Evolutionary conservation across 73 alveolate species (phyloP).

Genomic region (Breviolum minutum): DNA sequence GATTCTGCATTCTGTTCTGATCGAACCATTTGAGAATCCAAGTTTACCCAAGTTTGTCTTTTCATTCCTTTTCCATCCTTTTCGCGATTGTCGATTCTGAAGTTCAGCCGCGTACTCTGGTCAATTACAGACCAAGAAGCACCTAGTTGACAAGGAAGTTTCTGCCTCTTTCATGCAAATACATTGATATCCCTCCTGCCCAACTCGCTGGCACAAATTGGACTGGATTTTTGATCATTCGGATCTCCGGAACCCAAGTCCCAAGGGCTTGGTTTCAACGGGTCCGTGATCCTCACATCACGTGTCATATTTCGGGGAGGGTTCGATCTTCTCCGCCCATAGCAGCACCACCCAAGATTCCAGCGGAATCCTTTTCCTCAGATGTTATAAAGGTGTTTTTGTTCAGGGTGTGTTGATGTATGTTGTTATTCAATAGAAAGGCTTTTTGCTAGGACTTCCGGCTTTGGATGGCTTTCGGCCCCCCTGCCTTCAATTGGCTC

Average conservation of each 20-base stretch:
- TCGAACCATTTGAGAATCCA: too few relatives aligned
- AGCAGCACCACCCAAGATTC: slow-evolving; percentile 71
- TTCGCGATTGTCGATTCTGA: background rate
- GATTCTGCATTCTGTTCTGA: too few relatives aligned
- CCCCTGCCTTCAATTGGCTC: too few relatives aligned
- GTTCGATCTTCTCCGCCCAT: slow-evolving; percentile 36
- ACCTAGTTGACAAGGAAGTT: slow-evolving; percentile 37
- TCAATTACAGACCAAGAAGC: slow-evolving; percentile 43
- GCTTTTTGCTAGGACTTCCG: too few relatives aligned
- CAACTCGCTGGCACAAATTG: background rate
- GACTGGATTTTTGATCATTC: background rate
- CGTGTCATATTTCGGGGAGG: slow-evolving; percentile 51
- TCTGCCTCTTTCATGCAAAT: slow-evolving; percentile 35
- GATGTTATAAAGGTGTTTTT: too few relatives aligned
- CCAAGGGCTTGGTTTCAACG: background rate
- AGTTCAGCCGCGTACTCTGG: slow-evolving; percentile 41
- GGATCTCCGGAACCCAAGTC: background rate
- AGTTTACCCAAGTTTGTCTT: too few relatives aligned
- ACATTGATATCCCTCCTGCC: slow-evolving; percentile 19
- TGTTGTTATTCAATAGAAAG: too few relatives aligned
- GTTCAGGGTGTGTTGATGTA: too few relatives aligned
- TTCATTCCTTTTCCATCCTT: too few relatives aligned
- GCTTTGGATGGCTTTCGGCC: too few relatives aligned
- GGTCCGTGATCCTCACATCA: background rate
- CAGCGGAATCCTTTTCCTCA: slow-evolving; percentile 70